Evolutionary conservation across 1,284 basidiomycete genomes (phyloP).

Genomic region (Ceratobasidium sp.): DNA sequence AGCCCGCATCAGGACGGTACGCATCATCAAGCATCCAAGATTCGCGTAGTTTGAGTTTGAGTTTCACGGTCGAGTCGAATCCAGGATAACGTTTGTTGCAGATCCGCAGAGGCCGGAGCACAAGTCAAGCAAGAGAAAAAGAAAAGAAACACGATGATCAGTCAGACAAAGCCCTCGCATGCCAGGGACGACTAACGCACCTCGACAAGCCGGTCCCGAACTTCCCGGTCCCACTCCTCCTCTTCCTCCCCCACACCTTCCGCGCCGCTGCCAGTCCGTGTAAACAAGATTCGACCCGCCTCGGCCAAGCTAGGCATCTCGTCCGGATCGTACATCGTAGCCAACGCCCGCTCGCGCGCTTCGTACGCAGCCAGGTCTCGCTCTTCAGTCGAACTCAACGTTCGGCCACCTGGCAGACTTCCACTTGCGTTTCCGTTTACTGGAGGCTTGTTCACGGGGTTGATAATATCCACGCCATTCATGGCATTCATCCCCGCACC

Average conservation of each 20-base stretch:
- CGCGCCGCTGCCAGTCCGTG: constrained; percentile 39
- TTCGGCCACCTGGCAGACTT: constrained; percentile 1
- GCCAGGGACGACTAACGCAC: constrained; percentile 57
- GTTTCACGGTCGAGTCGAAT: no score
- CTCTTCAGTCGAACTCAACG: constrained; percentile 23
- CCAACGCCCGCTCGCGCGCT: constrained; percentile 28
- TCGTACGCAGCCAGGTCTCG: constrained; percentile 36
- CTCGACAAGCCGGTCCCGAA: constrained; percentile 71
- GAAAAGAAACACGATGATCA: constrained; percentile 17
- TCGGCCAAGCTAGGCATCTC: constrained; percentile 74
- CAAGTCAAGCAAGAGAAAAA: background rate
- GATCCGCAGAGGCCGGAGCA: constrained; percentile 1
- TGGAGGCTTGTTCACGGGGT: background rate
- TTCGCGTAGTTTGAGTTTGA: no score
- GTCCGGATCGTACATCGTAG: constrained; percentile 73
- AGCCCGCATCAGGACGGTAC: constrained; percentile 16
- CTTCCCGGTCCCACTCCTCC: constrained; percentile 68
- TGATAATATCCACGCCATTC: constrained; percentile 1
- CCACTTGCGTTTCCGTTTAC: background rate
- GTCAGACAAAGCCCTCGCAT: background rate
- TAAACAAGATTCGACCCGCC: constrained; percentile 72
- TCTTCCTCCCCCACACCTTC: constrained; percentile 64
- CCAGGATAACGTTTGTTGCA: background rate
- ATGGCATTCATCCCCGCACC: background rate
- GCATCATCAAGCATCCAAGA: no score